Evolutionary conservation across 208 protist genomes (phyloP).

Genomic region (Leishmania martiniquensis): DNA sequence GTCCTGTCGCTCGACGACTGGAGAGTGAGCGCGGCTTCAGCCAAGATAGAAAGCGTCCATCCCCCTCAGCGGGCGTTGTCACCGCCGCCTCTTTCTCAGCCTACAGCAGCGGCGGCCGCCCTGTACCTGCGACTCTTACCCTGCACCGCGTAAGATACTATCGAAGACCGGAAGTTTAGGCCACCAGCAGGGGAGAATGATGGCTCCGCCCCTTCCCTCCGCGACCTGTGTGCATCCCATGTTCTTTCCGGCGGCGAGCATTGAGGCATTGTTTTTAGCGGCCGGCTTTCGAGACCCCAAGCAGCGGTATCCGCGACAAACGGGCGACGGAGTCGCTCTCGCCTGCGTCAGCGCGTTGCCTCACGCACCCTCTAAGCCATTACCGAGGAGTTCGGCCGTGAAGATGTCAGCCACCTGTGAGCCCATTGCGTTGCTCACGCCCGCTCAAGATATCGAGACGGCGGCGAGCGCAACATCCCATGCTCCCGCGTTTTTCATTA

Average conservation of each 20-base stretch:
- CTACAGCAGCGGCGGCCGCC: not conserved
- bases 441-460: slow-evolving; percentile 47
- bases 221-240: not conserved
- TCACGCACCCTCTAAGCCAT: not conserved
- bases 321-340: not conserved
- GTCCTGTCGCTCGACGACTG: not conserved
- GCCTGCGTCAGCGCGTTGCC: slow-evolving; percentile 9
- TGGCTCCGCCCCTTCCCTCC: not conserved
- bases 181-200: not conserved
- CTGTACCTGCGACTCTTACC: not conserved
- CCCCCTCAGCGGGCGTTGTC: not conserved
- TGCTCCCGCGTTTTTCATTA: slow-evolving; percentile 15
- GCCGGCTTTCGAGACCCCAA: not conserved
- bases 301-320: not conserved
- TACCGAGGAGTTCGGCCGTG: not conserved
- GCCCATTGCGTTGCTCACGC: slow-evolving; percentile 50
- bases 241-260: not conserved
- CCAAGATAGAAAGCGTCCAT: not conserved
- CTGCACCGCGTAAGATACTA: not conserved
- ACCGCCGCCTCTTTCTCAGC: not conserved
- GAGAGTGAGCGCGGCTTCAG: not conserved
- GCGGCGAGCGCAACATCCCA: slow-evolving; percentile 1
- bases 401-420: slow-evolving; percentile 19
- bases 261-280: not conserved
- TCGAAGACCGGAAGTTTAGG: too few relatives aligned